These are phyloP conservation scores for Suhomyces vadensis DNA, from an alignment of 805 yeast genomes.

Conservation along the genomic window DNA sequence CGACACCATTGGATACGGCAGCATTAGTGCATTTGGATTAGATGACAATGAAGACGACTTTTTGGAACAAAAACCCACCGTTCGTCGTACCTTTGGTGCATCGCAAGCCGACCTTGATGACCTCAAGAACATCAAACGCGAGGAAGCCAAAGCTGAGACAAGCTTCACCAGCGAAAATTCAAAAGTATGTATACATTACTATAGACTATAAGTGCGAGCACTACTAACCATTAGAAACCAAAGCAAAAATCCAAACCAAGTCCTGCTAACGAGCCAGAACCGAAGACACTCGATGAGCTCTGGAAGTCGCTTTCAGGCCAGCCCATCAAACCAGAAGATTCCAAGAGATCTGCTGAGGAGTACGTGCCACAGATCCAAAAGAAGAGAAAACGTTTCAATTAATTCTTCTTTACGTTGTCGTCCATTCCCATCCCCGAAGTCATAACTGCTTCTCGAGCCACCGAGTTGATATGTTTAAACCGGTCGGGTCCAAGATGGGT, in stretches of 20 bases:
- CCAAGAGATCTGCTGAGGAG: constrained; percentile 6
- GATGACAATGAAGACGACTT: constrained; percentile 11
- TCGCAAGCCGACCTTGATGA: constrained; percentile 1
- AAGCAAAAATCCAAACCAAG: too few relatives aligned
- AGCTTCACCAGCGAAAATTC: neutral
- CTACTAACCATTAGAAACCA: neutral
- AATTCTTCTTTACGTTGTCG: constrained; percentile 5
- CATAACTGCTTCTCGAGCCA: constrained; percentile 81
- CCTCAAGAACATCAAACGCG: neutral
- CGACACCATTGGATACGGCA: constrained; percentile 42
- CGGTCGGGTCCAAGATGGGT: constrained; percentile 88
- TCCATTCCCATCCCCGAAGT: constrained; percentile 55
- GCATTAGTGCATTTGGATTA: constrained; percentile 31
- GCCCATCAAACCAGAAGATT: constrained; percentile 10
- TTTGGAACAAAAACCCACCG: constrained; percentile 5
- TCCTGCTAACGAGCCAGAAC: too few relatives aligned
- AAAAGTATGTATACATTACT: neutral
- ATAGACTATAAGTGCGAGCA: neutral
- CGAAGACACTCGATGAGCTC: constrained; percentile 8
- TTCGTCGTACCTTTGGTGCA: constrained; percentile 21
- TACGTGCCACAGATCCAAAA: constrained; percentile 16
- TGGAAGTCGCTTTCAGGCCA: constrained; percentile 9
- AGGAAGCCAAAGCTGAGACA: neutral
- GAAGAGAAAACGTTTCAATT: constrained; percentile 11
- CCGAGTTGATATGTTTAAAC: constrained; percentile 87